These are phyloP conservation scores for Dinochytrium kinnereticum DNA, from an alignment of 371 early-diverging fungal genomes.

Conservation along the genomic window DNA sequence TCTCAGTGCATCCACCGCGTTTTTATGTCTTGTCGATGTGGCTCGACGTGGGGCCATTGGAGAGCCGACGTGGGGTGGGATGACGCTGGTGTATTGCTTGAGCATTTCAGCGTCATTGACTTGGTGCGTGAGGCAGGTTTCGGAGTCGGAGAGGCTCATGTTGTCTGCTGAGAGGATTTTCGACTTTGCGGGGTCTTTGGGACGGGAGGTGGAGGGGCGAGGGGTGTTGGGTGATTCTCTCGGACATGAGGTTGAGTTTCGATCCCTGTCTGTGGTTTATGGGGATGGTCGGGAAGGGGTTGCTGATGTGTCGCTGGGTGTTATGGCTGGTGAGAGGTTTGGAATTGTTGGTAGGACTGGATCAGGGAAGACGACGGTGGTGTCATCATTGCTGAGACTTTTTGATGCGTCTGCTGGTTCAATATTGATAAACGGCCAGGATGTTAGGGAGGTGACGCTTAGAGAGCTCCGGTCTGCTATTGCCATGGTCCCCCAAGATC, in stretches of 20 bases:
- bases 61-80: not conserved
- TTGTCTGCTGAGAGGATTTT: conserved; percentile 16
- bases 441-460: conserved; percentile 31
- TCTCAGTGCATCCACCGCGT: conserved; percentile 36
- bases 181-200: not conserved
- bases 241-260: not conserved
- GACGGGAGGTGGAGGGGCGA: not conserved
- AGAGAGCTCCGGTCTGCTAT: conserved; percentile 26
- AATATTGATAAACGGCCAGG: not conserved
- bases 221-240: not conserved
- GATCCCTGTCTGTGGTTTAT: conserved; percentile 7
- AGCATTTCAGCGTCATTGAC: conserved; percentile 11
- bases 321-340: conserved; percentile 17
- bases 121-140: conserved; percentile 24
- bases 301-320: not conserved
- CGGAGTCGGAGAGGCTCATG: conserved; percentile 27
- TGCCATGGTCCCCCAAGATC: conserved; percentile 12
- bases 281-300: conserved; percentile 6
- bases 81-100: conserved; percentile 7
- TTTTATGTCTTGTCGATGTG: conserved; percentile 18
- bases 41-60: conserved; percentile 7
- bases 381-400: conserved; percentile 30
- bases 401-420: conserved; percentile 5
- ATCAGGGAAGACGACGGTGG: conserved; percentile 57
- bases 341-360: conserved; percentile 59